These are phyloP conservation scores for Poa annua DNA, from an alignment of 176 grass and related monocot species.

Conservation along the genomic window DNA sequence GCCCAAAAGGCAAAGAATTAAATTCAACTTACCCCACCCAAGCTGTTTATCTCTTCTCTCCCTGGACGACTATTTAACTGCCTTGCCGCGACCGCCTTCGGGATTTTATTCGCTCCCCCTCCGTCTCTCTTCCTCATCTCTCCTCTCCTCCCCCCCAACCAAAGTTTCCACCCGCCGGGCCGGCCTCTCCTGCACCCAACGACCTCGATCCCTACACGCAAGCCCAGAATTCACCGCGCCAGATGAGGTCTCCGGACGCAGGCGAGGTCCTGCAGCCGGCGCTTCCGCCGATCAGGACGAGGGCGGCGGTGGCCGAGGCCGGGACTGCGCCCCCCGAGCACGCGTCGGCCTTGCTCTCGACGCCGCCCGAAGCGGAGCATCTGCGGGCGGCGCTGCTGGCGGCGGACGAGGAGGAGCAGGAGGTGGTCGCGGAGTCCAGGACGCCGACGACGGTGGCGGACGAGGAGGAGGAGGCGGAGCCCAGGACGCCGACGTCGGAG, in stretches of 20 bases:
- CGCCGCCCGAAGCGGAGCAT: constrained; percentile 1
- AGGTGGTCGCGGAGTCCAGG: constrained; percentile 8
- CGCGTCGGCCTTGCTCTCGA: constrained; percentile 1
- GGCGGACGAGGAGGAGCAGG: background rate
- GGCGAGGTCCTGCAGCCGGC: constrained; percentile 24
- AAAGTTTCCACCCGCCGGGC: background rate
- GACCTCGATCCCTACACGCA: background rate
- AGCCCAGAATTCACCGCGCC: background rate
- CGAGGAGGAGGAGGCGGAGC: constrained; percentile 33
- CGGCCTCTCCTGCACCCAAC: constrained; percentile 15
- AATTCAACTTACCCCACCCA: constrained; percentile 16
- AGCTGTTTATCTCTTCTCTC: constrained; percentile 19
- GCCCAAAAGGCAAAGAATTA: constrained; percentile 15
- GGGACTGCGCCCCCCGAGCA: background rate
- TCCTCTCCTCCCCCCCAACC: background rate
- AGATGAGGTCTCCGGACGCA: constrained; percentile 44
- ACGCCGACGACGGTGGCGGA: background rate
- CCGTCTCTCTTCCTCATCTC: background rate
- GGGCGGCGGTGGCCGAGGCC: background rate
- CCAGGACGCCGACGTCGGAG: constrained; percentile 64
- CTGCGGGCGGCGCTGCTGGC: background rate
- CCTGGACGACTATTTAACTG: constrained; percentile 53
- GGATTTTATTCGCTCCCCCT: background rate
- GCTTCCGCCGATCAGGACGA: constrained; percentile 48
- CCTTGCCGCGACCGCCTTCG: constrained; percentile 44